These are phyloP conservation scores for Knufia petricola DNA, from an alignment of 2,329 filamentous ascomycete species.

Conservation along the genomic window DNA sequence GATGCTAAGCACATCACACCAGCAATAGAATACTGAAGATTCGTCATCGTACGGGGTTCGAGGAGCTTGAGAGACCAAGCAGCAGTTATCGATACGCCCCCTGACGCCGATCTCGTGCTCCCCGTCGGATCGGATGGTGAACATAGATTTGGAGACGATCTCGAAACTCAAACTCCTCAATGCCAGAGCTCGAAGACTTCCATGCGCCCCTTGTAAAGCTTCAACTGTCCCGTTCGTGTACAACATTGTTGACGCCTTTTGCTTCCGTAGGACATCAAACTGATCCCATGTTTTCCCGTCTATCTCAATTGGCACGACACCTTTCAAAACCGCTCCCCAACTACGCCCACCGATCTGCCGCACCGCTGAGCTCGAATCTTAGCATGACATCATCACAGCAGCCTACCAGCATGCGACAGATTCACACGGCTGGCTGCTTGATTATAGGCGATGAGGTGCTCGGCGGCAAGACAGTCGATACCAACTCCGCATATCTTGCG, in stretches of 20 bases:
- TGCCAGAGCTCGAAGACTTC: too few relatives aligned
- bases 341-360: conserved; percentile 41
- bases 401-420: conserved; percentile 36
- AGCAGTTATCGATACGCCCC: too few relatives aligned
- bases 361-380: conserved; percentile 25
- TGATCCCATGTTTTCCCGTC: conserved; percentile 59
- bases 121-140: too few relatives aligned
- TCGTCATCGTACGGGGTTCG: too few relatives aligned
- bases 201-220: too few relatives aligned
- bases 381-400: conserved; percentile 34
- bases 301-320: conserved; percentile 65
- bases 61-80: too few relatives aligned
- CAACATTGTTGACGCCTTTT: not conserved
- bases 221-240: not conserved
- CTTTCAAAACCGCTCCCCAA: conserved; percentile 54
- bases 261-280: not conserved
- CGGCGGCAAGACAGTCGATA: conserved; percentile 72
- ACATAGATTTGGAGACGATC: too few relatives aligned
- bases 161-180: too few relatives aligned
- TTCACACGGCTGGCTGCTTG: conserved; percentile 82
- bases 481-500: conserved; percentile 56
- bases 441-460: conserved; percentile 90
- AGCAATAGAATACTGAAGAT: too few relatives aligned
- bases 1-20: too few relatives aligned
- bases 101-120: too few relatives aligned